phyloP scores from a whole-genome alignment of 2,329 filamentous ascomycete genomes.

The Pestalotiopsis sp. region DNA sequence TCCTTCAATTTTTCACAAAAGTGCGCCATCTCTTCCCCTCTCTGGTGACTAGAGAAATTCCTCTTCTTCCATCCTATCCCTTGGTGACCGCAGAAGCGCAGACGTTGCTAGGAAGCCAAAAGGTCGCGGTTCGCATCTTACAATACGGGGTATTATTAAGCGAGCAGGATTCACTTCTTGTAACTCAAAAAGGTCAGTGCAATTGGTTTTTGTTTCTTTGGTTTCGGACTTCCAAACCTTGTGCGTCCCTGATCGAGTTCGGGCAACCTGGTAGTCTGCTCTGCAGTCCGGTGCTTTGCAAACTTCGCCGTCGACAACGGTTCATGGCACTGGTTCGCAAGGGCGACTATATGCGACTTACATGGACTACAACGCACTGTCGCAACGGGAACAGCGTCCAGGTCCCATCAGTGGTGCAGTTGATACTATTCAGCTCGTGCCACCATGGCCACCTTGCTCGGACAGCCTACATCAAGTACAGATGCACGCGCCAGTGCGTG shows the following conservation, averaged over 20 bases:
- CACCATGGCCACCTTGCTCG: neutral
- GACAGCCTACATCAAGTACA: neutral
- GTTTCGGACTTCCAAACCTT: neutral
- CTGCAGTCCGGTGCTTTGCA: neutral
- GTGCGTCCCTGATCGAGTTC: neutral
- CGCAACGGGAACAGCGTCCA: neutral
- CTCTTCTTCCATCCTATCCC: neutral
- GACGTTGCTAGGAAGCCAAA: constrained; percentile 7
- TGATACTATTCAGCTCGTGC: neutral
- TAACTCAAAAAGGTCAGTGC: constrained; percentile 2
- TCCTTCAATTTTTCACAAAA: constrained; percentile 7
- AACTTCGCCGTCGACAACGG: neutral
- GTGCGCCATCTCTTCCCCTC: neutral
- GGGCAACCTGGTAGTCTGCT: neutral
- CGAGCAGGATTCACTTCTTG: constrained; percentile 1
- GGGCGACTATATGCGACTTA: neutral
- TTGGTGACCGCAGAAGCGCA: constrained; percentile 9
- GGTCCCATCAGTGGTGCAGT: neutral
- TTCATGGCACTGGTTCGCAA: neutral
- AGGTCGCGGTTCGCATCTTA: neutral
- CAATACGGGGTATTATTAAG: neutral
- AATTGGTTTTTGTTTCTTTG: neutral
- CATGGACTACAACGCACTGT: neutral
- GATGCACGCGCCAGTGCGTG: neutral
- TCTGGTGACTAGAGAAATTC: neutral